Percentiles rank a stretch among this genome's conserved stretches.
These are phyloP conservation scores for Gymnopus androsaceus DNA, from an alignment of 1,284 basidiomycete species.

Conservation along the genomic window DNA sequence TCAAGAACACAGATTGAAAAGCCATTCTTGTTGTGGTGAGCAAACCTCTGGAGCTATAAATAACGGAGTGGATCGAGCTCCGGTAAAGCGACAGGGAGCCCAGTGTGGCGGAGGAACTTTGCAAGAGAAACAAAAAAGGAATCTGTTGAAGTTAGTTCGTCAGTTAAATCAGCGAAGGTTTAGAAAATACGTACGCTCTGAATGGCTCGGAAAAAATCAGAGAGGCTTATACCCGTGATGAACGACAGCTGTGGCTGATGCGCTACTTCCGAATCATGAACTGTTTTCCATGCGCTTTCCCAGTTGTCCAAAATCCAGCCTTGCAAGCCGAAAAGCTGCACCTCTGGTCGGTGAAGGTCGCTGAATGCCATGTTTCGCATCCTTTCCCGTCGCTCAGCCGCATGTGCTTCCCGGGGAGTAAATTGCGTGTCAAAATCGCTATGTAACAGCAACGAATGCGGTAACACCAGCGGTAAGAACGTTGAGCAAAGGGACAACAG, in stretches of 20 bases:
- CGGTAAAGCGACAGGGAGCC: conserved; percentile 79
- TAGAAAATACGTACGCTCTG: conserved; percentile 55
- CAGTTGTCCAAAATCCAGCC: conserved; percentile 80
- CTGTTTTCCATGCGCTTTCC: conserved; percentile 61
- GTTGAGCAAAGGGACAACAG: conserved; percentile 61
- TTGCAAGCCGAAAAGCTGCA: conserved; percentile 77
- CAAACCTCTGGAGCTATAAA: conserved; percentile 63
- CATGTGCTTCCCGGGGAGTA: conserved; percentile 55
- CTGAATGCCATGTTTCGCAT: conserved; percentile 73
- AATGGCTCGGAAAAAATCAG: conserved; percentile 61
- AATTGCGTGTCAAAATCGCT: conserved; percentile 44
- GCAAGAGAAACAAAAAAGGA: conserved; percentile 69
- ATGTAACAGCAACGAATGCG: conserved; percentile 44
- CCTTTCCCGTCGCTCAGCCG: conserved; percentile 67
- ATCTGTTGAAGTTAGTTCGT: conserved; percentile 43
- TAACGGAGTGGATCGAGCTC: conserved; percentile 69
- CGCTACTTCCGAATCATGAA: conserved; percentile 55
- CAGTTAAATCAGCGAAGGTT: not conserved
- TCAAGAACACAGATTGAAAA: conserved; percentile 78
- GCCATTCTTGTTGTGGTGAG: conserved; percentile 64
- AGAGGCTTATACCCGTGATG: conserved; percentile 58
- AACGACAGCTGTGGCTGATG: conserved; percentile 42
- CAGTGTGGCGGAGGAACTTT: conserved; percentile 69
- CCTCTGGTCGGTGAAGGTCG: conserved; percentile 71
- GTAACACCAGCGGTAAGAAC: conserved; percentile 53